Base-by-base conservation (phyloP, 441 rosid genomes). In the Macaranga tanarius region DNA sequence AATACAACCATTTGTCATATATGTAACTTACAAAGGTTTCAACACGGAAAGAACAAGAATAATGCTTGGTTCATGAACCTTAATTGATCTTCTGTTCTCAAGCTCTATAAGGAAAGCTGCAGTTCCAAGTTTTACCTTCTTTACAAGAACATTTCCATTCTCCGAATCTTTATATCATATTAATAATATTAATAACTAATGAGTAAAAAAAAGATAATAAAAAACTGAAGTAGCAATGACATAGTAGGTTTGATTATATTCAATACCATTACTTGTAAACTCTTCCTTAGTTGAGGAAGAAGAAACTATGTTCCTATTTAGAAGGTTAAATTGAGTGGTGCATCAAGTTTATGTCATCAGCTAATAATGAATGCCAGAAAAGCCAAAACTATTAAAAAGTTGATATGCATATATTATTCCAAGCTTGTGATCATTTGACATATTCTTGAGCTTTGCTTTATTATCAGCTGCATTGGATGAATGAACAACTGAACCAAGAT, bases 401-500 rank as follows among this genome's bases (percentile, higher is more conserved):
- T 7, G 3, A 67, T 47, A 78, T 71, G 31, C 76, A 15, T 81
- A 89, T 92, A 62, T 62, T 26, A 76, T 71, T 9, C 58, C 80
- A 47, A 70, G 58, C 76, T 80, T 78, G 63, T 58, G 62, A 65
- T 76, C 84, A 62, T 51, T 75, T 40, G 83, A 74, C 58, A 82
- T 70, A 42, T 70, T 73, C 63, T 76, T 69, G 40, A 94, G 91
- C 84, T 92, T 90, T 12, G 77, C 83, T 83, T 69, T 88, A 64
- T 83, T 84, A 74, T 94, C 97, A 22, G 88, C 87, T 62, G 86
- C 86, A 74, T 90, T 90, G 13, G 97, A 90, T 45, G 86, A 66
- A 62, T 94, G 99, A 72, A 94, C 94, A 28, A 88, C 90, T 64
- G 97, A 88, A 17, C 94, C 97, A 31, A 92, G 89, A 79, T 86